phyloP scores from a whole-genome alignment of 2,329 filamentous ascomycete species.

The Aspergillus sergii region DNA sequence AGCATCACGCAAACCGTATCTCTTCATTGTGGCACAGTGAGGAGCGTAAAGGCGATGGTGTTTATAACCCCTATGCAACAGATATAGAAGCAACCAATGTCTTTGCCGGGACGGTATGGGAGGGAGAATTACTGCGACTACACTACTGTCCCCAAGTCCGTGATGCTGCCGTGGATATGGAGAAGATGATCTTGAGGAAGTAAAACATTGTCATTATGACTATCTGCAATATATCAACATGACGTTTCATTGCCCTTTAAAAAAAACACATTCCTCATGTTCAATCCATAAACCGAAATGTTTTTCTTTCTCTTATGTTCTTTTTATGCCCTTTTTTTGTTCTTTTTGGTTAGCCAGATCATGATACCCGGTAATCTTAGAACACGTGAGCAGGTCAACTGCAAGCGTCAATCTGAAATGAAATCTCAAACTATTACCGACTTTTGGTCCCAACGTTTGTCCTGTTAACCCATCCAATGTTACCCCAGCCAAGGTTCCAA shows the following conservation, averaged over 20 bases:
- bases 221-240: slow-evolving; percentile 9
- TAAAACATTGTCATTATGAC: slow-evolving; percentile 16
- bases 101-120: slow-evolving; percentile 88
- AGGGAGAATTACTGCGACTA: slow-evolving; percentile 79
- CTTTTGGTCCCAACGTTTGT: neutral
- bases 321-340: neutral
- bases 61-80: slow-evolving; percentile 72
- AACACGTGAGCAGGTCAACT: slow-evolving; percentile 1
- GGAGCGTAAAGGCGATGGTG: slow-evolving; percentile 87
- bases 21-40: slow-evolving; percentile 91
- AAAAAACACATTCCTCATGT: neutral
- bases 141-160: slow-evolving; percentile 88
- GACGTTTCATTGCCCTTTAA: neutral
- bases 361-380: neutral
- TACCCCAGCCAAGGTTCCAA: neutral
- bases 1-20: slow-evolving; percentile 80
- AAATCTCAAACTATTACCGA: neutral
- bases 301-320: neutral
- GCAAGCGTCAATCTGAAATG: neutral
- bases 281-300: neutral
- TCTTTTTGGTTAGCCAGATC: neutral
- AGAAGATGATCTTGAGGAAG: slow-evolving; percentile 61
- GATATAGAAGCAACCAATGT: slow-evolving; percentile 87
- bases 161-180: slow-evolving; percentile 70
- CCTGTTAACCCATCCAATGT: neutral